phyloP scores from a whole-genome alignment of 495 filamentous ascomycete genomes.

The Annulohypoxylon maeteangense region DNA sequence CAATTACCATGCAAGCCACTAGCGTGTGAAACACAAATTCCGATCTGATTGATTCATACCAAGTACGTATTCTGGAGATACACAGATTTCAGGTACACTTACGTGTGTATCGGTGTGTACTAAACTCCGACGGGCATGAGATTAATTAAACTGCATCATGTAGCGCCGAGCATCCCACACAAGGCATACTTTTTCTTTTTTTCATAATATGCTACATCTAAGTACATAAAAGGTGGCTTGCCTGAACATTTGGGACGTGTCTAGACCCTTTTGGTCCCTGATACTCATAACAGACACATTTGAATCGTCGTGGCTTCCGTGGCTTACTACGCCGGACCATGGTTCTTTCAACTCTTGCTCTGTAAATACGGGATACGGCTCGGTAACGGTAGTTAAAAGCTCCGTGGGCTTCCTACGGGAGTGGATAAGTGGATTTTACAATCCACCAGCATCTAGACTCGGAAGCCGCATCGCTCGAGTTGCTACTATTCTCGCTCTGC shows the following conservation, averaged over 20 bases:
- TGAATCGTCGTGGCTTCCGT: background rate
- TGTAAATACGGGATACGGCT: background rate
- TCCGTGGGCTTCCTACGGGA: background rate
- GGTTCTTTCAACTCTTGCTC: background rate
- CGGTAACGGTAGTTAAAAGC: background rate
- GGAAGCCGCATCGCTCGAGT: background rate
- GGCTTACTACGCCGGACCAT: background rate
- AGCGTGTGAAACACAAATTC: background rate
- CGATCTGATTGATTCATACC: background rate
- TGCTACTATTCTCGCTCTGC: no score
- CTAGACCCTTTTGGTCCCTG: background rate
- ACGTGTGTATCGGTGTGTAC: background rate
- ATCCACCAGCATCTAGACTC: background rate
- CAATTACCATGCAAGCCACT: background rate
- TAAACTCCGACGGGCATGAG: background rate
- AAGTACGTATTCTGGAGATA: no score
- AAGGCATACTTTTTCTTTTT: background rate
- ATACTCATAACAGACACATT: background rate
- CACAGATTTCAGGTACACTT: background rate
- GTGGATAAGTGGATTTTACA: background rate
- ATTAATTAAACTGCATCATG: background rate
- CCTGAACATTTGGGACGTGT: background rate
- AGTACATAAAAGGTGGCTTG: background rate
- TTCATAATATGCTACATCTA: background rate
- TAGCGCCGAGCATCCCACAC: background rate